phyloP scores from a whole-genome alignment of 2,329 filamentous ascomycete genomes.

The Trichoderma sp. region DNA sequence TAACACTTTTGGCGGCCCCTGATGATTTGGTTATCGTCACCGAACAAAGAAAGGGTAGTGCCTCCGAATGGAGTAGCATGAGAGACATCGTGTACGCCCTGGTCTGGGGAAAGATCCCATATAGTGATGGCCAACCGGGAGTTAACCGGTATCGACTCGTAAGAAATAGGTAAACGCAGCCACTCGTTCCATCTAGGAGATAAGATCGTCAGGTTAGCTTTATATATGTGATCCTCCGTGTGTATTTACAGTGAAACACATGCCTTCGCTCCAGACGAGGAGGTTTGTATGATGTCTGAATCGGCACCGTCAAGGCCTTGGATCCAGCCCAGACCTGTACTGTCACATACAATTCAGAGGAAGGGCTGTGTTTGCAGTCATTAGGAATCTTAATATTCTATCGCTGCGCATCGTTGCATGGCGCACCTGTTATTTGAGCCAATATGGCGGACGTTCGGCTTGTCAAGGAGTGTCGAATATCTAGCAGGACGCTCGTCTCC shows the following conservation, averaged over 20 bases:
- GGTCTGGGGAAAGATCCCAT: slow-evolving; percentile 88
- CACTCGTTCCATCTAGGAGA: slow-evolving; percentile 84
- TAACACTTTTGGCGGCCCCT: slow-evolving; percentile 92
- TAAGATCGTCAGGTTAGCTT: neutral
- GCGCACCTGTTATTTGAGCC: slow-evolving; percentile 77
- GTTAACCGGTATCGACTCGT: slow-evolving; percentile 78
- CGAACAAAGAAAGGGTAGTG: slow-evolving; percentile 89
- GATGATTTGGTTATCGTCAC: slow-evolving; percentile 84
- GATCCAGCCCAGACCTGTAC: slow-evolving; percentile 94
- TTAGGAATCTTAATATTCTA: slow-evolving; percentile 28
- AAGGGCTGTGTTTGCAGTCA: slow-evolving; percentile 51
- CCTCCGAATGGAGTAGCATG: slow-evolving; percentile 92
- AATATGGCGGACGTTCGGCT: slow-evolving; percentile 79
- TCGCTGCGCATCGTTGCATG: neutral
- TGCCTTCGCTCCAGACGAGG: slow-evolving; percentile 75
- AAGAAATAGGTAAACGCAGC: slow-evolving; percentile 83
- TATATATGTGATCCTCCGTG: too few relatives aligned
- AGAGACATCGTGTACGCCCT: slow-evolving; percentile 66
- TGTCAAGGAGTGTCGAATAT: slow-evolving; percentile 71
- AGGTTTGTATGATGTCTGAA: slow-evolving; percentile 89
- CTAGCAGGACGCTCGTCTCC: slow-evolving; percentile 46
- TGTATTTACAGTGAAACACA: slow-evolving; percentile 11
- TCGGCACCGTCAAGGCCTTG: slow-evolving; percentile 87
- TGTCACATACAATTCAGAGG: slow-evolving; percentile 90
- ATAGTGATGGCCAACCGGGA: slow-evolving; percentile 88